These are phyloP conservation scores for Starmerella etchellsii DNA, from an alignment of 805 yeast genomes.

Conservation along the genomic window DNA sequence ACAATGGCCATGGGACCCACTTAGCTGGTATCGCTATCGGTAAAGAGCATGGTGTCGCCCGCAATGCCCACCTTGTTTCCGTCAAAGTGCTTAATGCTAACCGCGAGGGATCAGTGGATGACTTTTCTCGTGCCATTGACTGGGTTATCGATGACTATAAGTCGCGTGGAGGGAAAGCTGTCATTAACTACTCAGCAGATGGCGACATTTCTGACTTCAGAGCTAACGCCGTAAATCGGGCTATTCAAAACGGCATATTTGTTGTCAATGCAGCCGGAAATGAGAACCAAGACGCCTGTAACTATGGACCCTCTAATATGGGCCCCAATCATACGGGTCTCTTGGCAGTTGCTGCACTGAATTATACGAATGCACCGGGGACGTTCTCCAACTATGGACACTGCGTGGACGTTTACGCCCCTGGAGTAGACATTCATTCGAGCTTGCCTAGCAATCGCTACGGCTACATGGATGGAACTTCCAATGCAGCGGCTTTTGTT, in stretches of 20 bases:
- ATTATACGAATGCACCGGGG: conserved; percentile 54
- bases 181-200: conserved; percentile 22
- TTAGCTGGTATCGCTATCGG: conserved; percentile 95
- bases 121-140: conserved; percentile 27
- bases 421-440: conserved; percentile 69
- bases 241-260: conserved; percentile 19
- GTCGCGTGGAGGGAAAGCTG: conserved; percentile 21
- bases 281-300: conserved; percentile 62
- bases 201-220: conserved; percentile 17
- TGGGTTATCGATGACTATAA: conserved; percentile 22
- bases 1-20: conserved; percentile 92
- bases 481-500: conserved; percentile 93
- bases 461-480: conserved; percentile 48
- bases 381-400: conserved; percentile 81
- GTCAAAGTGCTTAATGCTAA: conserved; percentile 52
- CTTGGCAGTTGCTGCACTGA: conserved; percentile 84
- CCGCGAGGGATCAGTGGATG: conserved; percentile 49
- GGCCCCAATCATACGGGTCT: conserved; percentile 37
- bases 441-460: conserved; percentile 7
- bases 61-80: conserved; percentile 64
- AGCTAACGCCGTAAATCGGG: conserved; percentile 21
- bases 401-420: conserved; percentile 79
- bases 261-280: conserved; percentile 45
- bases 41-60: conserved; percentile 68
- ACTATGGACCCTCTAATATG: conserved; percentile 77